phyloP scores from a whole-genome alignment of 208 protist species.

The Spongospora subterranea region DNA sequence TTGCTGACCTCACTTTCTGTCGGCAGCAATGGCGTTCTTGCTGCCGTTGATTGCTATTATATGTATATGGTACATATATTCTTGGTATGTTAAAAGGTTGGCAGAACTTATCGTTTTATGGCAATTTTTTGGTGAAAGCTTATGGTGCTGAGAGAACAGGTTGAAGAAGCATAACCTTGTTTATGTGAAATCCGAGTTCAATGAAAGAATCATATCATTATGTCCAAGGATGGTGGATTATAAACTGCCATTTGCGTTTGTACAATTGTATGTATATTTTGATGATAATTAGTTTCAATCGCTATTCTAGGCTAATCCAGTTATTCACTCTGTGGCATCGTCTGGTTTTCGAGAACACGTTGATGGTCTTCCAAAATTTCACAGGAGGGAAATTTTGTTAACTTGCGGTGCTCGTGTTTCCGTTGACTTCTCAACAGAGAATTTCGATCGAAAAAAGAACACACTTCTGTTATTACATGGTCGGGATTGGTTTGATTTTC shows the following conservation, averaged over 20 bases:
- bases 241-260: not conserved
- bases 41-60: too few relatives aligned
- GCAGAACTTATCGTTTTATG: too few relatives aligned
- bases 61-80: too few relatives aligned
- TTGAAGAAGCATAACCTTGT: not conserved
- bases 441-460: constrained; percentile 7
- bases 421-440: not conserved
- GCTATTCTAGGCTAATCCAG: not conserved
- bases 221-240: not conserved
- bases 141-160: not conserved
- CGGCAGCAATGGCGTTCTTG: too few relatives aligned
- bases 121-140: too few relatives aligned
- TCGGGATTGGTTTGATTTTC: not conserved
- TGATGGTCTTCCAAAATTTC: not conserved
- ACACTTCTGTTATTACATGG: constrained; percentile 48
- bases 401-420: constrained; percentile 34
- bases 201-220: not conserved
- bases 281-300: not conserved
- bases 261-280: not conserved
- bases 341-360: constrained; percentile 9
- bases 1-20: too few relatives aligned
- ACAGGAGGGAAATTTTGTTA: not conserved
- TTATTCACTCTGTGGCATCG: not conserved
- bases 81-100: too few relatives aligned
- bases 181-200: not conserved